Base-by-base conservation (phyloP, 441 rosid species). In the Pelargonium myrrhifolium region DNA sequence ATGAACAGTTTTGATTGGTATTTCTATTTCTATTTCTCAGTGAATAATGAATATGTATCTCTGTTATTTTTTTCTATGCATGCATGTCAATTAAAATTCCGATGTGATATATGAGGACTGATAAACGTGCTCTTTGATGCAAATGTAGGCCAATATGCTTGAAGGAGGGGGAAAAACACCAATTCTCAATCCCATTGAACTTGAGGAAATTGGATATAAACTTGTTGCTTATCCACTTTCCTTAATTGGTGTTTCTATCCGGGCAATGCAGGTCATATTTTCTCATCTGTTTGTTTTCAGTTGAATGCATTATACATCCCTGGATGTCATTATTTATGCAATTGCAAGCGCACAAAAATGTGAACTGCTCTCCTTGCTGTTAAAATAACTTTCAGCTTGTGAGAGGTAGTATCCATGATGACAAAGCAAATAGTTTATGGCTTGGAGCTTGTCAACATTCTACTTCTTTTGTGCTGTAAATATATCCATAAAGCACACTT, bases 81-180 rank as follows among this genome's bases (percentile, higher is more conserved):
- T 35, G 39, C 39, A 35, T 35, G 39, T 35, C 39, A 35, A 6
- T 35, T 35, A 35, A 35, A 35, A 35, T 6, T 35, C 39, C 9
- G 9, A 35, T 35, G 39, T 35, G 1, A 47, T 14, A 47, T 59
- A 12, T 1, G 5, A 70, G 5, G 66, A 75, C 73, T 74, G 65
- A 72, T 74, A 43, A 35, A 31, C 66, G 58, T n/a, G n/a, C 64
- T 47, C 65, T 73, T 70, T 14, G 64, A 22, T 67, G 65, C 22
- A 42, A 62, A 14, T 69, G 73, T 74, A 93, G 97, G 96, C 89
- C 75, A 88, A 85, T 78, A 87, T 89, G 95, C 89, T 88, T 70
- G 97, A 93, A 87, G 96, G 89, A 72, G 95, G 99, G 47, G 98
- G 98, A 6, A 90, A 89, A 75, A 71, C 85, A 22, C 95, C 95